Evolutionary conservation across 225 moss, liverwort and hornwort genomes (phyloP), one percentile per base, ranked within the genome.

Genomic region (Polytrichum formosum): DNA sequence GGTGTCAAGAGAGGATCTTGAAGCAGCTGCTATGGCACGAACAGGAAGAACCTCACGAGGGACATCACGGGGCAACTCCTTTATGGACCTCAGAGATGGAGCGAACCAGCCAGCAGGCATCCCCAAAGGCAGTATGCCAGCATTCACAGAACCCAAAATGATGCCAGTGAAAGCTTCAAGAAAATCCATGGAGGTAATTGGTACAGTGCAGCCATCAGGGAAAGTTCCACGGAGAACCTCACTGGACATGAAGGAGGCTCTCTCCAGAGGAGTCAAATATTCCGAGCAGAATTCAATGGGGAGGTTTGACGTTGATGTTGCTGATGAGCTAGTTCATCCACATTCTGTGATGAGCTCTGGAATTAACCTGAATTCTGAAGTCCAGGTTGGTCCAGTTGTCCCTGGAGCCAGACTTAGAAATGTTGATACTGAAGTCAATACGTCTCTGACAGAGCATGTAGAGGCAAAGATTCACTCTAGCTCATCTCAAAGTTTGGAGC

Each of bases 221-320:
- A 78, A 81, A 71, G 63, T 59, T 26, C 26, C 53, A 18, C 17
- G 55, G 37, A 70, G 67, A 64, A 71, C 46, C 55, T 78, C 67
- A 9, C 54, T 75, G 26, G 84, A 81, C 74, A 69, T 74, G 53
- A 81, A 78, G 74, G 75, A 78, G 64, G 81, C 73, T 37, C 56
- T 67, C 63, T 66, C 60, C 53, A 27, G 70, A 60, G 78, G 78
- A 61, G 73, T 72, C 64, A 66, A 70, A 37, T 76, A 70, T 61
- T 62, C 68, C 28, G 70, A 66, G 68, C 78, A 65, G 61, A 67
- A 29, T 65, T 74, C 64, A 2, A 22, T 53, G 70, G 82, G 56
- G 71, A 81, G 73, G 46, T 26, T 67, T 66, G 68, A 59, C 28
- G 66, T 58, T 55, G 76, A 74, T 63, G 65, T 66, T 20, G 29